Evolutionary conservation across 371 early-diverging fungal genomes (phyloP), one percentile per base, ranked within the genome.

Genomic region (Mortierella sp.): DNA sequence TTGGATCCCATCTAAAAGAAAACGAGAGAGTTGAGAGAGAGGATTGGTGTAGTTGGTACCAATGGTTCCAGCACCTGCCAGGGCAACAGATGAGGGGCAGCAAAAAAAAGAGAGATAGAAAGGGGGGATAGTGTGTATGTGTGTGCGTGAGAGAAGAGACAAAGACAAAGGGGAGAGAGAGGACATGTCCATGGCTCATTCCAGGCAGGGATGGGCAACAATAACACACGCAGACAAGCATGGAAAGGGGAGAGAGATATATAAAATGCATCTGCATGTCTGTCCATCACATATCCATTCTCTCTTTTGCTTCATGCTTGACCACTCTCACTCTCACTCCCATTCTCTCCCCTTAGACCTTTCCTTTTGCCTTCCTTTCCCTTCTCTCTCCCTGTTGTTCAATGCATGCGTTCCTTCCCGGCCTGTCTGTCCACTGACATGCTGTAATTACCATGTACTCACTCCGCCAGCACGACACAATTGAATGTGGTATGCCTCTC

Each of bases 31-130:
- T 38, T 5, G 31, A 31, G 26, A 31, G 4, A 28, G 60, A 11
- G 7, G 55, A 4, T 63, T 6, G 50, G 63, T 19, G 19, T 63
- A 38, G 44, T 3, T 68, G 42, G 8, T 38, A 21, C 68, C 44
- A 68, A 68, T 65, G 44, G 68, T 9, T 42, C 68, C 68, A 68
- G 44, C 68, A 68, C 68, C 68, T 68, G 68, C 68, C 68, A 68
- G 68, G 68, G 68, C 68, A 38, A 68, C 19, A 38, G 24, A 42
- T 3, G 68, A 68, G 68, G 65, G 42, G 24, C 1, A 24, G 19
- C 9, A 65, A 34, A 21, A 21, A 19, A 42, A 68, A 21, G 2
- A 42, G 10, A 24, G 24, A 24, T 42, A 42, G 44, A 68, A 42
- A 68, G 68, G 44, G 9, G 34, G 68, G 68, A 68, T 9, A 24